Base-by-base conservation (phyloP, 179 eudicot species). In the Corrigiola litoralis region DNA sequence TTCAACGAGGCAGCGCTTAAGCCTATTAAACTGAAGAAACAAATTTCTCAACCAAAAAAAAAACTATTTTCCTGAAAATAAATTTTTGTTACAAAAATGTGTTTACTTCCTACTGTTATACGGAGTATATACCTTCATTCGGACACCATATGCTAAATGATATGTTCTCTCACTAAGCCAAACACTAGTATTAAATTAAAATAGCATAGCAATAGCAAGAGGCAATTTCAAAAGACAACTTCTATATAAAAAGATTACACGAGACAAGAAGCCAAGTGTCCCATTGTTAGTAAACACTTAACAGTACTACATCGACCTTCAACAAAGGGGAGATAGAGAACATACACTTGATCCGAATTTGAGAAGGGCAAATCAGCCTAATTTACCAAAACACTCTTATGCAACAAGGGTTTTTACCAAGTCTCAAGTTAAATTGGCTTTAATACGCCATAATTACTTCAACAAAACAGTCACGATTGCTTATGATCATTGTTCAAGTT, bases 301-400 rank as follows among this genome's bases (percentile, higher is more conserved):
- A 51, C 51, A 52, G 55, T 62, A 56, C 74, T 70, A 62, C 62
- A 62, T 50, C 40, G n/a, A 53, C 17, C 13, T 58, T 65, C 48
- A 36, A 49, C 16, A 38, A 16, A 16, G 32, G 41, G 5, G 58
- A 38, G 18, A 34, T 25, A 25, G 34, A 42, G 42, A 46, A 62
- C 55, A 45, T 62, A 70, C 66, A 70, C 40, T 61, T 44, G 66
- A 48, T 46, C 27, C 14, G 42, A 63, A n/a, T n/a, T n/a, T n/a
- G n/a, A n/a, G n/a, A n/a, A n/a, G n/a, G n/a, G n/a, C n/a, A n/a
- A n/a, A 50, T 50, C 45, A 50, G 61, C 48, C 59, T 65, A 65
- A 48, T 11, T 48, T 28, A 25, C 20, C 27, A 18, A 56, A 56
- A 65, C 49, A 65, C 24, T 50, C 58, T 49, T 70, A 53, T 44